Evolutionary conservation across 306 rosid species (phyloP), one percentile per base, ranked within the genome.

Genomic region (Ziziphus jujuba): DNA sequence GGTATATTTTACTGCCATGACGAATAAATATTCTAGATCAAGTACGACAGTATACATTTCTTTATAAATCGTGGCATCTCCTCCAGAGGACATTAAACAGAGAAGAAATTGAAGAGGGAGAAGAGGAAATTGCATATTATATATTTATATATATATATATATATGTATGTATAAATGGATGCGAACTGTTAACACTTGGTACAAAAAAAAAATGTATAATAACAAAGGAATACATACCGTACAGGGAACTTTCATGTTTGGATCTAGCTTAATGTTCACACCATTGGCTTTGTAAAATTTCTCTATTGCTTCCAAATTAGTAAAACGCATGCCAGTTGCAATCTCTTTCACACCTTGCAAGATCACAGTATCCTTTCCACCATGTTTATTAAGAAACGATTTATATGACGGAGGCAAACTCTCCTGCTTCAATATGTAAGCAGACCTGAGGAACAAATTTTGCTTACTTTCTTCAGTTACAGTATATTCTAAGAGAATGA

Each of bases 341-440:
- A 90, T 80, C 70, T 82, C 92, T 77, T 85, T 90, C 66, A 88
- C 84, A 66, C 90, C 97, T 73, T 85, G 79, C 75, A 95, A 70
- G 75, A 95, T 84, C 66, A 64, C 76, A 2, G 73, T 5, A 73
- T 88, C 99, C 83, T 95, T 95, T 67, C 97, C 99, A 59, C 99
- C 97, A 72, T 95, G 97, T 66, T 77, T 87, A 74, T 83, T 88
- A 79, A 95, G 99, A 84, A 95, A 95, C 43, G 97, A 95, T 72
- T 87, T 95, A 72, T 90, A 95, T 31, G 97, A 87, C 51, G 87
- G 83, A 31, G 97, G 95, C 78, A 95, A 89, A 78, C 99, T 95
- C 15, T 90, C 97, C 84, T 88, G 99, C 85, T 88, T 87, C 80
- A 95, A 65, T 78, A 95, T 84, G 85, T 90, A 95, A 65, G 97